phyloP scores from a whole-genome alignment of 257 asterid genomes.

The Hygrophila difformis region DNA sequence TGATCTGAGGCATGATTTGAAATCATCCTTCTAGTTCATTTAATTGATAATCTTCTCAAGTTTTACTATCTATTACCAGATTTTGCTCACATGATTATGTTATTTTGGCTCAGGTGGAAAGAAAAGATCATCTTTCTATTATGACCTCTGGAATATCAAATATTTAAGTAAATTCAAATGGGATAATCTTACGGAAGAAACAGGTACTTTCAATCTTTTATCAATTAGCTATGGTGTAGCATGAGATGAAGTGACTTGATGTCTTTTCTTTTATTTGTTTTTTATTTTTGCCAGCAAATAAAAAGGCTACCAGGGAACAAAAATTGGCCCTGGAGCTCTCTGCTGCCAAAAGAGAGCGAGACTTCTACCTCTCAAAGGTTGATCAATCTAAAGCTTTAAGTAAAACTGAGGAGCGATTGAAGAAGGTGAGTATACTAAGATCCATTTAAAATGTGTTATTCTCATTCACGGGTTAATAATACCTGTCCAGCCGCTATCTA shows the following conservation, averaged over 20 bases:
- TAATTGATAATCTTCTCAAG: too few species aligned
- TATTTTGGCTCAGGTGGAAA: conserved; percentile 78
- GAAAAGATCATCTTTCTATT: conserved; percentile 78
- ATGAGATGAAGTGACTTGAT: conserved; percentile 15
- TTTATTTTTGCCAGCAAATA: conserved; percentile 67
- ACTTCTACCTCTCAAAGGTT: conserved; percentile 68
- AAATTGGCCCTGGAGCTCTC: conserved; percentile 66
- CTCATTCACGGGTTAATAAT: too few species aligned
- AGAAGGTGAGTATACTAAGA: conserved; percentile 42
- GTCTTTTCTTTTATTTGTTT: neutral
- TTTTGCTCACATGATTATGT: too few species aligned
- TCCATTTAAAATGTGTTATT: neutral
- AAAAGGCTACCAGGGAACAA: conserved; percentile 71
- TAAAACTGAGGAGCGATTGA: conserved; percentile 62
- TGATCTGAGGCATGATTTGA: neutral
- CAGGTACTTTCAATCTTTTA: conserved; percentile 30
- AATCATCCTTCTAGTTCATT: too few species aligned
- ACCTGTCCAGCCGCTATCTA: too few species aligned
- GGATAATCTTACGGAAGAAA: conserved; percentile 91
- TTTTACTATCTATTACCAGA: too few species aligned
- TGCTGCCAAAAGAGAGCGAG: conserved; percentile 78
- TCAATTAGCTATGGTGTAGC: conserved; percentile 3
- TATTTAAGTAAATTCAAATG: conserved; percentile 95
- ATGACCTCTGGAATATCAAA: conserved; percentile 92
- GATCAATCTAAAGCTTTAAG: conserved; percentile 61